Conservation (phyloP, 495 filamentous ascomycete species). For the Penicillium nucicola region DNA sequence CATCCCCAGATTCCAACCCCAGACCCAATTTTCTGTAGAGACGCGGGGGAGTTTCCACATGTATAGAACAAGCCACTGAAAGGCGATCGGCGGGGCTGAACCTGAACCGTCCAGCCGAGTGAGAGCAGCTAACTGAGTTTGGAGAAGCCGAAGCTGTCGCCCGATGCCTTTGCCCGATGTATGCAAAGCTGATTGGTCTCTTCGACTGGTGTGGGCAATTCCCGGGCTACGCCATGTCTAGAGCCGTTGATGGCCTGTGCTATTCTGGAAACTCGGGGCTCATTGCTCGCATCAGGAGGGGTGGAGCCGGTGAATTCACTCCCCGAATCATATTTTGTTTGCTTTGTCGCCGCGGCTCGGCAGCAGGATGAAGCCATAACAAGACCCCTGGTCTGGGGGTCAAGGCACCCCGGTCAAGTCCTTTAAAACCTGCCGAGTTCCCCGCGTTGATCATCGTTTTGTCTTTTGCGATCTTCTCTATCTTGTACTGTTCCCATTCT, state of each 20-base stretch:
- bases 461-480: background rate
- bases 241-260: background rate
- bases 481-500: slow-evolving; percentile 2
- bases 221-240: background rate
- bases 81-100: slow-evolving; percentile 13
- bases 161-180: background rate
- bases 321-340: slow-evolving; percentile 8
- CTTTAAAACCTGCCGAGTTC: slow-evolving; percentile 17
- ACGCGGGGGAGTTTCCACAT: slow-evolving; percentile 1
- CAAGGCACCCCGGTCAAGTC: slow-evolving; percentile 9
- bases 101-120: background rate
- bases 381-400: slow-evolving; percentile 5
- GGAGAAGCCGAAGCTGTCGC: slow-evolving; percentile 16
- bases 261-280: background rate
- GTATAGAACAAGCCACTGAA: slow-evolving; percentile 6
- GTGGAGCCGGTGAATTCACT: slow-evolving; percentile 5
- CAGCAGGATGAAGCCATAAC: slow-evolving; percentile 6
- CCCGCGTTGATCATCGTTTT: slow-evolving; percentile 8
- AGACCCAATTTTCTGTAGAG: slow-evolving; percentile 1
- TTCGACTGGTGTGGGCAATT: background rate
- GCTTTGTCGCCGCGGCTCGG: slow-evolving; percentile 11
- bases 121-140: slow-evolving; percentile 14
- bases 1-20: background rate
- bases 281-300: background rate
- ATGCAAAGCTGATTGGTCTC: background rate